Evolutionary conservation across 768 basidiomycete genomes (phyloP), one percentile per base, ranked within the genome.

Genomic region (Tylopilus vinaceipallidus): DNA sequence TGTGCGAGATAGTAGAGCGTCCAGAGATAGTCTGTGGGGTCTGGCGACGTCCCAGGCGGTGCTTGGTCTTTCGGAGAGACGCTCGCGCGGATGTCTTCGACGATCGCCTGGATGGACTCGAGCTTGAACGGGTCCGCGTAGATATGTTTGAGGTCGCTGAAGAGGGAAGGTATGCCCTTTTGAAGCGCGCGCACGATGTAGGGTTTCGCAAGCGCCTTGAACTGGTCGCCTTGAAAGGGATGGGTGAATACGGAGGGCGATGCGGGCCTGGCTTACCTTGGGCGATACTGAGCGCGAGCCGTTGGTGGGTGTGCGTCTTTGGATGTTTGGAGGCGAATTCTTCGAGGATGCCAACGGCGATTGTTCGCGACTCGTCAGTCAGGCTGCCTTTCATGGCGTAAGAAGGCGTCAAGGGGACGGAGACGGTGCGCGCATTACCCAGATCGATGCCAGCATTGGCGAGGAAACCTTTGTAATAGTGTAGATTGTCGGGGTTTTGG

Each of bases 1-100:
- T 95, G 91, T 0, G 93, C 86, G 42, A 98, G 84, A 76, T 89
- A 97, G 73, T 95, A 98, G 33, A 98, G 80, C 10, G 88, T 85
- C 97, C 97, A 99, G 11, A 98, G 79, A 59, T 95, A 88, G 14
- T 82, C 84, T 4, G 91, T 84, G 1, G 95, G 94, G 8, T 80
- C 73, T 9, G 64, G 50, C 1, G 66, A 52, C 11, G 55, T 45
- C 8, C 57, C 42, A 23, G 61, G 54, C 26, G 57, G 58, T 4
- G 63, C 56, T 23, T 67, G 63, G 44, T 72, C 74, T 32, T 74
- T 62, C 37, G 71, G 61, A 11, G 68, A 62, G 36, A 73, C 67
- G 19, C 58, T 51, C 39, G 61, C 56, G n/a, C 73, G 71, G 26
- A 77, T 65, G 5, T 74, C 72, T 62, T 88, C 81, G 2, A 83